A percentile compares a stretch with the other conserved stretches of the same genome.
These are phyloP conservation scores for Wickerhamomyces xylosicus DNA, from an alignment of 805 yeast genomes.

Conservation along the genomic window DNA sequence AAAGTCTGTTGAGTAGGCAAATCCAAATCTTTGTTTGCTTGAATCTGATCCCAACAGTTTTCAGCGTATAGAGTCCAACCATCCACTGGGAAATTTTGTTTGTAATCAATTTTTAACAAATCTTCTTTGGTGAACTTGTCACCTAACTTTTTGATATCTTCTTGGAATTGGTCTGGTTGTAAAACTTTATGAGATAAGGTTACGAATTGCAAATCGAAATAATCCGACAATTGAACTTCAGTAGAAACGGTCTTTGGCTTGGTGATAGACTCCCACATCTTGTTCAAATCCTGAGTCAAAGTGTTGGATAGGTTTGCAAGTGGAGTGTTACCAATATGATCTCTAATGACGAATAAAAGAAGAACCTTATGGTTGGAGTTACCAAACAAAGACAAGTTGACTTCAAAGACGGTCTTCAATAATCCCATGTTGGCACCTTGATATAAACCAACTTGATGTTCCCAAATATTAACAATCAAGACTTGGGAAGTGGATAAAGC, in stretches of 20 bases:
- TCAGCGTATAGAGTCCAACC: constrained; percentile 93
- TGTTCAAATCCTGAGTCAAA: constrained; percentile 56
- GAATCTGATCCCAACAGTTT: constrained; percentile 91
- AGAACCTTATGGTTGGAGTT: constrained; percentile 50
- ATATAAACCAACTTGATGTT: constrained; percentile 90
- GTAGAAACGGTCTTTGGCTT: constrained; percentile 56
- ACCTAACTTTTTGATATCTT: constrained; percentile 54
- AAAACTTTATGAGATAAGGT: constrained; percentile 80
- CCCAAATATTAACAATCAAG: constrained; percentile 91
- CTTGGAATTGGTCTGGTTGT: constrained; percentile 59
- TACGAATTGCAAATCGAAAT: constrained; percentile 76
- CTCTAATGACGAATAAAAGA: constrained; percentile 82
- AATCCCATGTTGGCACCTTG: constrained; percentile 98
- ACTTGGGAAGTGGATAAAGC: constrained; percentile 90
- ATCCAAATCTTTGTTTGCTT: constrained; percentile 85
- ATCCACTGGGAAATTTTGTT: constrained; percentile 82
- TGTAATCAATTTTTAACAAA: constrained; percentile 61
- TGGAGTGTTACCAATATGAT: constrained; percentile 84
- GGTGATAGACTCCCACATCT: constrained; percentile 68
- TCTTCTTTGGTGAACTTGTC: constrained; percentile 37
- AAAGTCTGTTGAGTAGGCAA: constrained; percentile 93
- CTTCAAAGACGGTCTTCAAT: constrained; percentile 92
- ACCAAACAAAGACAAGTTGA: constrained; percentile 79
- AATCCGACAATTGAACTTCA: constrained; percentile 52
- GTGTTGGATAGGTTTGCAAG: constrained; percentile 59